Conservation (phyloP, 768 basidiomycete genomes). For the Amylocystis lapponica region DNA sequence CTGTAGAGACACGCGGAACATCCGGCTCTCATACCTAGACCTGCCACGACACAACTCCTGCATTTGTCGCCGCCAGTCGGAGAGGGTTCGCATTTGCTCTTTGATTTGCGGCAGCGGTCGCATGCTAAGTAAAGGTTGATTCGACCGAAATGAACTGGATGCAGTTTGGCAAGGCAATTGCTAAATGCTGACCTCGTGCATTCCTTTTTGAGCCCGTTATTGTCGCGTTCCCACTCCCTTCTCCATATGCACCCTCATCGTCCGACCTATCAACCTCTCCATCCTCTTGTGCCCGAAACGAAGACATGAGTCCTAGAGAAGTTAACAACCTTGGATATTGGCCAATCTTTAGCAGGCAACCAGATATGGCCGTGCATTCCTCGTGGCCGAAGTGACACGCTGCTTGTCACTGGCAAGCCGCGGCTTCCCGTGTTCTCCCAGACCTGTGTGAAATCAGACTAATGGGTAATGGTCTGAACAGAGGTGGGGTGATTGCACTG, state of each 20-base stretch:
- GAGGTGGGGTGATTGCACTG: neutral
- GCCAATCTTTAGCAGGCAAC: too few species aligned
- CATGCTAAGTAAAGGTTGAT: slow-evolving; percentile 45
- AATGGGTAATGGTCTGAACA: neutral
- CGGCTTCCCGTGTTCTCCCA: too few species aligned
- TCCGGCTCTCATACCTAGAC: slow-evolving; percentile 11
- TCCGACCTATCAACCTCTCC: slow-evolving; percentile 1
- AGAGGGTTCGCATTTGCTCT: slow-evolving; percentile 76
- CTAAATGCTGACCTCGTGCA: neutral
- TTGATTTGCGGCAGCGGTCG: slow-evolving; percentile 83
- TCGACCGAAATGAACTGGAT: neutral
- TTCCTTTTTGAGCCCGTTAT: neutral
- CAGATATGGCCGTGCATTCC: too few species aligned
- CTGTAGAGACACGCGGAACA: slow-evolving; percentile 1
- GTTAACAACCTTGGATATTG: too few species aligned
- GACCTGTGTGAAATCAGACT: neutral
- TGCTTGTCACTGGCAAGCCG: too few species aligned
- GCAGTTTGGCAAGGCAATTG: neutral
- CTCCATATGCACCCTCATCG: neutral
- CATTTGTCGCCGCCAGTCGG: slow-evolving; percentile 61
- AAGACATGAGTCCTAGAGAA: too few species aligned
- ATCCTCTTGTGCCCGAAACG: too few species aligned
- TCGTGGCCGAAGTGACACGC: too few species aligned
- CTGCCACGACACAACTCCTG: slow-evolving; percentile 47
- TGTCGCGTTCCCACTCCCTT: neutral